These are phyloP conservation scores for Chaetomiaceae sp. DNA, from an alignment of 2,329 filamentous ascomycete species.

Conservation along the genomic window DNA sequence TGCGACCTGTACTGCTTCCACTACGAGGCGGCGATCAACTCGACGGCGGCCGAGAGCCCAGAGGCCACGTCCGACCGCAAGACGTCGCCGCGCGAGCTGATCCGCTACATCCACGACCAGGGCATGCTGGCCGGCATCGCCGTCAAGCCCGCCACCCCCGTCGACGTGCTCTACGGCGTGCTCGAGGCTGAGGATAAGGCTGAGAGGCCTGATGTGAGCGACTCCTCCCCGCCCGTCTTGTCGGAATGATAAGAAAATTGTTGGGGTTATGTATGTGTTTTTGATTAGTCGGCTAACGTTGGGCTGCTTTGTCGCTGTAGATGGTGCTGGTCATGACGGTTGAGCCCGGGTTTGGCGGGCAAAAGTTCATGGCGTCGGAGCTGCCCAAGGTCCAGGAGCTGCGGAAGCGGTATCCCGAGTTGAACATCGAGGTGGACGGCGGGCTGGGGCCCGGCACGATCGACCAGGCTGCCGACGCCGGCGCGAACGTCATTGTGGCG, in stretches of 20 bases:
- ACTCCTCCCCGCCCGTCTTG: too few species aligned
- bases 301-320: too few species aligned
- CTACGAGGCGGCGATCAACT: conserved; percentile 85
- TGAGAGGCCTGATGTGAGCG: conserved; percentile 86
- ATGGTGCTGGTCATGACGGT: conserved; percentile 99
- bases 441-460: conserved; percentile 85
- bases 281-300: too few species aligned
- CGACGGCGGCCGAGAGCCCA: conserved; percentile 77
- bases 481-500: conserved; percentile 96
- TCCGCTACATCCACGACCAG: conserved; percentile 82
- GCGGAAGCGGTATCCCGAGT: conserved; percentile 75
- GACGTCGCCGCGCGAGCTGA: conserved; percentile 79
- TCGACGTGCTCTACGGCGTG: conserved; percentile 89
- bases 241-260: too few species aligned
- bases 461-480: conserved; percentile 88
- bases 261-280: too few species aligned
- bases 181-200: conserved; percentile 66
- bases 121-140: conserved; percentile 91
- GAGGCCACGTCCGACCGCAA: conserved; percentile 61
- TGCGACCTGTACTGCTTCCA: conserved; percentile 99
- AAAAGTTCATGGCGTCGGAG: conserved; percentile 97
- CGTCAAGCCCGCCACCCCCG: conserved; percentile 86
- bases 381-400: conserved; percentile 88
- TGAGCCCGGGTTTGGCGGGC: conserved; percentile 92
- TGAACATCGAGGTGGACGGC: conserved; percentile 95